These are phyloP conservation scores for Penicillium sp. DNA, from an alignment of 2,329 filamentous ascomycete species.

Conservation along the genomic window DNA sequence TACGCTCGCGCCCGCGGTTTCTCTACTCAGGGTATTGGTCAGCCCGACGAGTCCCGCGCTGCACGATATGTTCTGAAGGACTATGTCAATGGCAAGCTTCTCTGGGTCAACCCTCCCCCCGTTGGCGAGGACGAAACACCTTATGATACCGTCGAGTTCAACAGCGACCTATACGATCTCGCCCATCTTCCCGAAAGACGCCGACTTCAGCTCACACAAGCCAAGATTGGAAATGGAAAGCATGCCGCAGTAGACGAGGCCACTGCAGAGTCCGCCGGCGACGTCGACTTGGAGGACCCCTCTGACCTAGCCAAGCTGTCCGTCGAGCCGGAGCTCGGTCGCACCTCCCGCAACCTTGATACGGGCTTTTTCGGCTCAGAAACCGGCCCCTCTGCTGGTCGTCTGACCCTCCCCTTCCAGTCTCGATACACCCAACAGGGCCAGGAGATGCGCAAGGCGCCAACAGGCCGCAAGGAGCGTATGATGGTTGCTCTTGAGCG, in stretches of 20 bases:
- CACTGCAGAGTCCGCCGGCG: slow-evolving; percentile 18
- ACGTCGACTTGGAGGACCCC: slow-evolving; percentile 24
- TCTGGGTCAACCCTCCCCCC: slow-evolving; percentile 84
- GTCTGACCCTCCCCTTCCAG: slow-evolving; percentile 72
- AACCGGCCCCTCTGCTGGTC: slow-evolving; percentile 51
- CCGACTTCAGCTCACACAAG: slow-evolving; percentile 49
- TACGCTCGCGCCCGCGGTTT: slow-evolving; percentile 88
- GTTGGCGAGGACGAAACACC: slow-evolving; percentile 26
- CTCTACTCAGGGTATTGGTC: slow-evolving; percentile 75
- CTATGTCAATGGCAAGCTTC: slow-evolving; percentile 90
- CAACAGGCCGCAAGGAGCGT: slow-evolving; percentile 72
- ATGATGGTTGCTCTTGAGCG: slow-evolving; percentile 74
- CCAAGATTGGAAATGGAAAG: slow-evolving; percentile 40
- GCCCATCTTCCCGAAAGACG: slow-evolving; percentile 74
- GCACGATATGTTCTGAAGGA: slow-evolving; percentile 87
- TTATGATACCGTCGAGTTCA: slow-evolving; percentile 71
- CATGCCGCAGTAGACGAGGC: slow-evolving; percentile 28
- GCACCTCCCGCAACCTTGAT: slow-evolving; percentile 70
- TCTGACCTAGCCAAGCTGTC: slow-evolving; percentile 4
- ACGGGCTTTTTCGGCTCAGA: slow-evolving; percentile 75
- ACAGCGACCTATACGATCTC: slow-evolving; percentile 77
- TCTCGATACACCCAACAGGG: slow-evolving; percentile 83
- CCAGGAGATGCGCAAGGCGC: slow-evolving; percentile 58
- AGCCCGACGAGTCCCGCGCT: slow-evolving; percentile 86
- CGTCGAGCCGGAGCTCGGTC: slow-evolving; percentile 46